phyloP scores from a whole-genome alignment of 352 stramenopile genomes.

The Globisporangium cederbergense region DNA sequence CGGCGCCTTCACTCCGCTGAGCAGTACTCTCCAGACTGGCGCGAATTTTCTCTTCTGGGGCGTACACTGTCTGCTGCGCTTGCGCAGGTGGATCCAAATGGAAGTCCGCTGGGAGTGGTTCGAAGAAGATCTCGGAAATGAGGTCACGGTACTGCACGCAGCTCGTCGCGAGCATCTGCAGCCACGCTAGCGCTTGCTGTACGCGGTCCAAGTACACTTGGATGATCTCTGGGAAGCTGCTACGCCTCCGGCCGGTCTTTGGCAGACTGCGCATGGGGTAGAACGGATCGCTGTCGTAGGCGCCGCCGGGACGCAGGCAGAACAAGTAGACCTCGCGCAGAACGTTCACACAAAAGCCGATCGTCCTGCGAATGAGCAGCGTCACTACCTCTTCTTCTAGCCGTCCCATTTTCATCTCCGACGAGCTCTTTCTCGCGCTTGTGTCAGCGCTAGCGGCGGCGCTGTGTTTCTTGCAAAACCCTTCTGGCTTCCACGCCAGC shows the following conservation, averaged over 20 bases:
- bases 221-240: slow-evolving; percentile 37
- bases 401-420: slow-evolving; percentile 27
- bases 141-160: slow-evolving; percentile 65
- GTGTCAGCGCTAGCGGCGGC: slow-evolving; percentile 6
- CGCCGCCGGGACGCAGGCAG: slow-evolving; percentile 33
- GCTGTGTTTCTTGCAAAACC: slow-evolving; percentile 76
- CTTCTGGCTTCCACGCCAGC: slow-evolving; percentile 68
- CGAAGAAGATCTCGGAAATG: slow-evolving; percentile 55
- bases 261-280: slow-evolving; percentile 33
- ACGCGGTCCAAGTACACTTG: slow-evolving; percentile 58
- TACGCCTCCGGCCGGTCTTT: slow-evolving; percentile 37
- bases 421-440: slow-evolving; percentile 1
- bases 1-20: slow-evolving; percentile 17
- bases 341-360: slow-evolving; percentile 60
- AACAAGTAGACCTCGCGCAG: slow-evolving; percentile 52
- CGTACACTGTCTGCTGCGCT: not conserved
- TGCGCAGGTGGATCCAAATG: slow-evolving; percentile 24
- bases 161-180: slow-evolving; percentile 71
- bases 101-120: slow-evolving; percentile 50
- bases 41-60: not conserved
- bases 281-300: slow-evolving; percentile 33
- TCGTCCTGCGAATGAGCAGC: slow-evolving; percentile 34
- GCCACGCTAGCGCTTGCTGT: slow-evolving; percentile 55
- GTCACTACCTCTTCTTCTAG: slow-evolving; percentile 42
- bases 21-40: slow-evolving; percentile 7